A percentile compares a stretch with the other conserved stretches of the same genome.
phyloP scores from a whole-genome alignment of 2,329 filamentous ascomycete species.

The Cladosporium sp. region DNA sequence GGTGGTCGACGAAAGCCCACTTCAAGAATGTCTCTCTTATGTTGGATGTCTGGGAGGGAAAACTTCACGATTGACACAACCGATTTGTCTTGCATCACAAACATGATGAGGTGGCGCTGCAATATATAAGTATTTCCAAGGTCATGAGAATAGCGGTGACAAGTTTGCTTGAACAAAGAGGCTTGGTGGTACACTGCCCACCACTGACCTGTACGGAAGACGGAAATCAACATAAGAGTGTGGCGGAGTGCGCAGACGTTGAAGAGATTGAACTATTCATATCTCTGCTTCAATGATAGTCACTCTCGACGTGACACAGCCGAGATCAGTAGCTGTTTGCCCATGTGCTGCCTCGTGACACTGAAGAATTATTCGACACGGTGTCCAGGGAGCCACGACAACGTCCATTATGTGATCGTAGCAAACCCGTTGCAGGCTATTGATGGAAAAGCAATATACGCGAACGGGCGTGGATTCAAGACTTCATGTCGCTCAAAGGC shows the following conservation, averaged over 20 bases:
- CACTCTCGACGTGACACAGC: too few species aligned
- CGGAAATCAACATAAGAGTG: too few species aligned
- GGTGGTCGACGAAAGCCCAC: neutral
- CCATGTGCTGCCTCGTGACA: too few species aligned
- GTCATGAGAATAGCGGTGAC: neutral
- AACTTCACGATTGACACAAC: constrained; percentile 1
- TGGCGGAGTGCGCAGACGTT: too few species aligned
- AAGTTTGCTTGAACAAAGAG: constrained; percentile 1
- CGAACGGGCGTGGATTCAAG: neutral
- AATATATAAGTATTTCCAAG: neutral
- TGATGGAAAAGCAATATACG: too few species aligned
- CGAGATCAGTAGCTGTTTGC: too few species aligned
- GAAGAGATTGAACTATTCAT: too few species aligned
- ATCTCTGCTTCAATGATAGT: too few species aligned
- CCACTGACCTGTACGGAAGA: neutral
- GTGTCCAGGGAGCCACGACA: too few species aligned
- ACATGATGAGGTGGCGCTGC: constrained; percentile 4
- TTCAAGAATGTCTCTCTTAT: neutral
- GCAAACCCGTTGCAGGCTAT: too few species aligned
- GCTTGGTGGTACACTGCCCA: neutral
- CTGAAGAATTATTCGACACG: too few species aligned
- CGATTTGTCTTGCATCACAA: neutral
- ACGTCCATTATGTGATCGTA: too few species aligned
- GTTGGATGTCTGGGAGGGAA: neutral
- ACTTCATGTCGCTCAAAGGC: neutral